Base-by-base conservation (phyloP, 306 rosid species). In the Lotus japonicus region DNA sequence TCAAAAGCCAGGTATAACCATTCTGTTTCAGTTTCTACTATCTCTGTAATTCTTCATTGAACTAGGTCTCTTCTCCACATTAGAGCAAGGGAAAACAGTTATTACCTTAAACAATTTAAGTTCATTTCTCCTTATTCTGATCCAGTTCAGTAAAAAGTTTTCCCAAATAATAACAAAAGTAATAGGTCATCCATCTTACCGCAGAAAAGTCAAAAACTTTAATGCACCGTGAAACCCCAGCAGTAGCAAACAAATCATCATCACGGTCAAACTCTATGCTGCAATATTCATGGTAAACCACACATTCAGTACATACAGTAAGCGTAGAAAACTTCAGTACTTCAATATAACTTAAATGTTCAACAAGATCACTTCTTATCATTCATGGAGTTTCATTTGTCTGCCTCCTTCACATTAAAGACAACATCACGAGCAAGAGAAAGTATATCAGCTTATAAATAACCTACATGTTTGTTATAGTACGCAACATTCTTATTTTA, bases 191-290 rank as follows among this genome's bases (percentile, higher is more conserved):
- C 63, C 66, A 61, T 70, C 85, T 58, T 90, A 90, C 99, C 79
- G 84, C 56, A 48, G 96, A 86, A 71, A 90, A 94, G 79, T 94
- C 99, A 72, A 94, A 94, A 79, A 94, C 89, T 76, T 90, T 94
- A 78, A 94, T 94, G 74, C 99, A 81, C 74, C 96, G 85, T 3
- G 99, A 94, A 79, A 94, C 99, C 78, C 99, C 99, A 66, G 99
- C 99, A 46, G 96, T 94, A 52, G 96, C 97, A 80, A 94, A 94
- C 61, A 90, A 80, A 75, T 94, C 96, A 73, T 90, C 95, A 64
- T 94, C 97, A 2, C 97, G 80, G 66, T 90, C 92, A 80, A 94
- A 94, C 87, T 94, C 99, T 67, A 94, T 94, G 90, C 99, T 94
- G 89, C 83, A 86, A 81, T 57, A 68, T 57, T 73, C 42, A 68